A percentile compares a stretch with the other conserved stretches of the same genome.
These are phyloP conservation scores for Emydomyces testavorans DNA, from an alignment of 2,329 filamentous ascomycete genomes.

Conservation along the genomic window DNA sequence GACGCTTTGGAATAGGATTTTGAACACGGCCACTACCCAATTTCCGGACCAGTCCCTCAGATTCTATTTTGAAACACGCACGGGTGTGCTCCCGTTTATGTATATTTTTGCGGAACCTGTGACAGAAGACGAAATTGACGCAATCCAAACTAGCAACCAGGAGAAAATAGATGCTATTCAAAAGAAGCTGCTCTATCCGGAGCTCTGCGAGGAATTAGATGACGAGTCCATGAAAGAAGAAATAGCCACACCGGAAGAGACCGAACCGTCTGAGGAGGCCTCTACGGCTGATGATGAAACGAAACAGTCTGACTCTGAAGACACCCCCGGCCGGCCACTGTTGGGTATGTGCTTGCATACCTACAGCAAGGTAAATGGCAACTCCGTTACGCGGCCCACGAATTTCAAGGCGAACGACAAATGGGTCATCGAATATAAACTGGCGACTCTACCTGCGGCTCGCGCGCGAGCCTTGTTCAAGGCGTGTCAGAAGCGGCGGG, in stretches of 20 bases:
- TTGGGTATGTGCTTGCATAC: conserved; percentile 61
- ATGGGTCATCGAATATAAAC: conserved; percentile 70
- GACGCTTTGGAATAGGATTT: conserved; percentile 61
- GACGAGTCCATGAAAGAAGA: conserved; percentile 16
- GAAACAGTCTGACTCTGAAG: conserved; percentile 12
- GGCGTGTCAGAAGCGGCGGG: conserved; percentile 47
- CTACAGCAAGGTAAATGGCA: conserved; percentile 59
- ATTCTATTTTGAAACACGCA: conserved; percentile 68
- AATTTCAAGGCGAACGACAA: conserved; percentile 36
- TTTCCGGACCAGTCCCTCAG: conserved; percentile 68
- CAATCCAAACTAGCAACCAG: conserved; percentile 59
- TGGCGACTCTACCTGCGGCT: conserved; percentile 48
- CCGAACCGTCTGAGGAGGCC: conserved; percentile 16
- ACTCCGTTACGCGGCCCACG: conserved; percentile 50
- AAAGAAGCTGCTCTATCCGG: conserved; percentile 32
- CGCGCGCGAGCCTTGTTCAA: conserved; percentile 45
- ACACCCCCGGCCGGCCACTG: conserved; percentile 30
- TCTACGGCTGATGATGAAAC: conserved; percentile 14
- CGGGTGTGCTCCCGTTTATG: conserved; percentile 53
- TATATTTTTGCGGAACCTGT: conserved; percentile 87
- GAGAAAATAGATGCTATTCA: conserved; percentile 59
- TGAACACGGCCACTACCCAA: conserved; percentile 61
- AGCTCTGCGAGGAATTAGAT: conserved; percentile 22
- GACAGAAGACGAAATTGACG: conserved; percentile 55
- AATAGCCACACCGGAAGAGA: conserved; percentile 16